These are phyloP conservation scores for Venturia aucupariae DNA, from an alignment of 2,329 filamentous ascomycete genomes.

Conservation along the genomic window DNA sequence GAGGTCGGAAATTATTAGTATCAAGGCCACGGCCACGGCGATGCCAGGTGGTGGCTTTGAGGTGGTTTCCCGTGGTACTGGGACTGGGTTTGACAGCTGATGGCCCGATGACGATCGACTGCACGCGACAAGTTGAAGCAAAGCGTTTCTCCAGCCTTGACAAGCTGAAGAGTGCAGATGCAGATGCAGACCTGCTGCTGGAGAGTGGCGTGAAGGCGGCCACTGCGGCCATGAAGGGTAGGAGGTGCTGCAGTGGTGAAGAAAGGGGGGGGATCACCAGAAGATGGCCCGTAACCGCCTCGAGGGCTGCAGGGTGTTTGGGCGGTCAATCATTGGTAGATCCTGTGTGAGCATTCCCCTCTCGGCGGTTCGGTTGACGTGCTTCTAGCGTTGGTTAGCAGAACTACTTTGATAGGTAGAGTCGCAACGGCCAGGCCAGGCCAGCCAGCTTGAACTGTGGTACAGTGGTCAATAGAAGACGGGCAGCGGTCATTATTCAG, in stretches of 20 bases:
- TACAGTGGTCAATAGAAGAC: no score
- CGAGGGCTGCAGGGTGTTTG: background rate
- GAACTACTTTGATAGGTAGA: no score
- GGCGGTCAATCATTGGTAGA: background rate
- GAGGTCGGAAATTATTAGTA: background rate
- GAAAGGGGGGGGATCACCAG: background rate
- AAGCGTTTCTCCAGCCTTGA: background rate
- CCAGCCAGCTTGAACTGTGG: background rate
- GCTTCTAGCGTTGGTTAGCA: constrained; percentile 1
- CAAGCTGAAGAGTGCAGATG: background rate
- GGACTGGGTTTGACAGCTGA: background rate
- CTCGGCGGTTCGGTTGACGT: background rate
- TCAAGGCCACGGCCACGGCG: no score
- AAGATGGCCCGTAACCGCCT: background rate
- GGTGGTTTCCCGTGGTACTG: background rate
- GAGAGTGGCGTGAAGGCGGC: background rate
- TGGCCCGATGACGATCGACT: background rate
- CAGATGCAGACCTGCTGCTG: no score
- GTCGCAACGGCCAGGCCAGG: background rate
- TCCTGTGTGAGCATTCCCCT: background rate
- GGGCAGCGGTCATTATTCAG: background rate
- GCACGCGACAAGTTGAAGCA: background rate
- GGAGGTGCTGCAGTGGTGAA: background rate
- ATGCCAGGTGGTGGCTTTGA: background rate
- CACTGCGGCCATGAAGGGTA: background rate